A percentile compares a stretch with the other conserved stretches of the same genome.
phyloP scores from a whole-genome alignment of 2,329 filamentous ascomycete species.

The Daldinia sp. region DNA sequence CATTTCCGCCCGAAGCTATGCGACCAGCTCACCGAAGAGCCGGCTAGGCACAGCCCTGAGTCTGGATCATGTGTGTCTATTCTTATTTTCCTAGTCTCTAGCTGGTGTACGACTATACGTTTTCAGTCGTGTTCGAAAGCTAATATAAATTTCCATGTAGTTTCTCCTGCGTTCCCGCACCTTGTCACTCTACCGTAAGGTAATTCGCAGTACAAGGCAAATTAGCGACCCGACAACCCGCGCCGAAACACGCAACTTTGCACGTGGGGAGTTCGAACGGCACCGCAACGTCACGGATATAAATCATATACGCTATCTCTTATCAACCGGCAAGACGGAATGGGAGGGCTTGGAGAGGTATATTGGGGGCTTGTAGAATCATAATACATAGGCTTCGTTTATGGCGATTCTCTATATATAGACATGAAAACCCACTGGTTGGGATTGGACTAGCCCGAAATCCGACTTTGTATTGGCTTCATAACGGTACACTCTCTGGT shows the following conservation, averaged over 20 bases:
- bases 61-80: slow-evolving; percentile 67
- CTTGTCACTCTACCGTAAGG: slow-evolving; percentile 68
- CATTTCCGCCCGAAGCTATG: slow-evolving; percentile 54
- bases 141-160: slow-evolving; percentile 52
- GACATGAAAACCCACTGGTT: not conserved
- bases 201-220: slow-evolving; percentile 65
- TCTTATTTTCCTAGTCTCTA: not conserved
- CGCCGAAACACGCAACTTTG: slow-evolving; percentile 68
- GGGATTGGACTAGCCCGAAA: not conserved
- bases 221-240: slow-evolving; percentile 65
- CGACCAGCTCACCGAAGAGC: slow-evolving; percentile 50
- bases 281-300: slow-evolving; percentile 68
- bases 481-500: not conserved
- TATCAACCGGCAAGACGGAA: slow-evolving; percentile 74
- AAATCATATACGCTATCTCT: slow-evolving; percentile 70
- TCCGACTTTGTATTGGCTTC: slow-evolving; percentile 6
- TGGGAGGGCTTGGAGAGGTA: slow-evolving; percentile 73
- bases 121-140: slow-evolving; percentile 2
- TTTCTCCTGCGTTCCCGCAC: slow-evolving; percentile 70
- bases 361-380: slow-evolving; percentile 60
- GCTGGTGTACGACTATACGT: too few relatives aligned
- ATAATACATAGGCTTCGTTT: slow-evolving; percentile 23
- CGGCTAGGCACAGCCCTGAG: slow-evolving; percentile 62
- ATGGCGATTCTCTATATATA: slow-evolving; percentile 15
- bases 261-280: slow-evolving; percentile 71